phyloP scores from a whole-genome alignment of 2,329 filamentous ascomycete genomes.

The Coleophoma eucalyptorum region DNA sequence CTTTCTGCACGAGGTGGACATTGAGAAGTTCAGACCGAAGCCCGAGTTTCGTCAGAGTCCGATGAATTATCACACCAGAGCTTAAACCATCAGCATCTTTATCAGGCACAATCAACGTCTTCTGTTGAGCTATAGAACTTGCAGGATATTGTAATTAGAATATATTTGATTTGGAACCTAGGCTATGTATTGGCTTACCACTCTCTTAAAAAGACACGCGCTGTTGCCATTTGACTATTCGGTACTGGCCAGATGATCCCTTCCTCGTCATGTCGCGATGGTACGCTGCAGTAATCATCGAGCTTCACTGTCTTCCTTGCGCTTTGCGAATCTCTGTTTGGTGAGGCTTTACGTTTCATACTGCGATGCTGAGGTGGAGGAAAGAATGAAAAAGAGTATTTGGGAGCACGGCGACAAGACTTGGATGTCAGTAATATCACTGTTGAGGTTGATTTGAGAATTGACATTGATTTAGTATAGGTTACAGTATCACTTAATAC shows the following conservation, averaged over 20 bases:
- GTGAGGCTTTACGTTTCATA: constrained; percentile 14
- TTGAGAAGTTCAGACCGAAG: constrained; percentile 48
- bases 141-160: too few species aligned
- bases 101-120: constrained; percentile 60
- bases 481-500: too few species aligned
- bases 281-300: constrained; percentile 18
- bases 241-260: constrained; percentile 58
- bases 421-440: too few species aligned
- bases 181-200: constrained; percentile 39
- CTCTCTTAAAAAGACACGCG: constrained; percentile 51
- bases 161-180: too few species aligned
- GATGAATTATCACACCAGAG: constrained; percentile 59
- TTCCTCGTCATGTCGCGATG: constrained; percentile 6
- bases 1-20: constrained; percentile 57
- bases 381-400: too few species aligned
- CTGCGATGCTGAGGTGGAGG: not conserved
- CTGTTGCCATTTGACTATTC: constrained; percentile 46
- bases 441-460: too few species aligned
- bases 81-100: constrained; percentile 67
- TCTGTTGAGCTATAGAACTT: constrained; percentile 36
- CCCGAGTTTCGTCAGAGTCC: constrained; percentile 55
- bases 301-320: constrained; percentile 13
- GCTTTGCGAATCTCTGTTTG: constrained; percentile 1
- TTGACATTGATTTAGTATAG: too few species aligned
- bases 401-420: too few species aligned